Evolutionary conservation across 352 stramenopile genomes (phyloP), one percentile per base, ranked within the genome.

Genomic region (Globisporangium emineosum): DNA sequence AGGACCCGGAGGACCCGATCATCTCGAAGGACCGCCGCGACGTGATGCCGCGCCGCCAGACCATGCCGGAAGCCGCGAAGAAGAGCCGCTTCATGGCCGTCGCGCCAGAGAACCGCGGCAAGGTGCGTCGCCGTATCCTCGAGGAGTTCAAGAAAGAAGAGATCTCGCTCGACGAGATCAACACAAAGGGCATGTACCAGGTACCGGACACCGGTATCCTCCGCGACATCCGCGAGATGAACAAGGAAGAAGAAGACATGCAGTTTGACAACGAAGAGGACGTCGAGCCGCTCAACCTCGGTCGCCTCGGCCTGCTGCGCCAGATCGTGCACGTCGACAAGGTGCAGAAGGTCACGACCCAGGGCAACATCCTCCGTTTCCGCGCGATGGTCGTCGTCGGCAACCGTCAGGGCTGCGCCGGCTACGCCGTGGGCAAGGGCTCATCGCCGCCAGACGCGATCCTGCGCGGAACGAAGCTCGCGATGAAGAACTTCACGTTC

Each of bases 401-500:
- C 51, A 99, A 99, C 76, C 78, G 90, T 42, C 91, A 94, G 59
- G 96, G 96, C 35, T 93, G 86, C 69, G 94, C 85, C 10, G 96
- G 94, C 12, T 98, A 98, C 79, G 94, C 93, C 12, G 83, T 98
- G 30, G 94, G 92, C 45, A 98, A 98, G 70, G 90, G 83, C 21
- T 79, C 86, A 57, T 94, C 86, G 21, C 83, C 91, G 8, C 81
- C 90, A 9, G 86, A 97, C 37, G 94, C 96, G 35, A 91, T 98
- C 25, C 66, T 91, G 49, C 86, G 93, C 54, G 96, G 93, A 56
- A 94, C 76, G 54, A 90, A 94, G 64, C 84, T 94, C 56, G 93
- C 90, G 64, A 95, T 97, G 69, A 93, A 95, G 66, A 96, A 96
- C 68, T 96, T 98, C 57, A 97, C 96, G 65, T 98, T 97, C 79